These are phyloP conservation scores for Lablab purpureus DNA, from an alignment of 306 rosid species.

Conservation along the genomic window DNA sequence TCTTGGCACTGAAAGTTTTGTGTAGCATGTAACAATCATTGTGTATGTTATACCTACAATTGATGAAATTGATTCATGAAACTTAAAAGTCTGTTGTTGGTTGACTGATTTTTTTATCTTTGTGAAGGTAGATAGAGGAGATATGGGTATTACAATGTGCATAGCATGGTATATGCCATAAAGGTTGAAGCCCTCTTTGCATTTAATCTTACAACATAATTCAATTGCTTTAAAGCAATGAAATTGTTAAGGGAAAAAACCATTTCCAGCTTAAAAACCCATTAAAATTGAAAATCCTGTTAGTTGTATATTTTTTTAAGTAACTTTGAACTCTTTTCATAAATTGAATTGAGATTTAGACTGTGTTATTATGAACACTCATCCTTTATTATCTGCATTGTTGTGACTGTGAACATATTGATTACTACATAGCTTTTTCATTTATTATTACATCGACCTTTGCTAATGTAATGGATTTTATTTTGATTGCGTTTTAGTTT, in stretches of 20 bases:
- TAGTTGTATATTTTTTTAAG: not conserved
- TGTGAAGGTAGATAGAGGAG: conserved; percentile 23
- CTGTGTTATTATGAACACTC: not conserved
- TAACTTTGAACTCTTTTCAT: not conserved
- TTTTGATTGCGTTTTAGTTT: not conserved
- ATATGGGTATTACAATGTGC: conserved; percentile 24
- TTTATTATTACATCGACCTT: not conserved
- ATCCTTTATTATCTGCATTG: not conserved
- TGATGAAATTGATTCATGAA: conserved; percentile 28
- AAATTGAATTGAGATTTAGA: not conserved
- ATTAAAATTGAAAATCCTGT: not conserved
- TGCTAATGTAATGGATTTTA: not conserved
- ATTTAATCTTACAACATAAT: not conserved
- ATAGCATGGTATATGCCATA: conserved; percentile 21
- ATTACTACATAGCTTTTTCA: not conserved
- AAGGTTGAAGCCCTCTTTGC: not conserved
- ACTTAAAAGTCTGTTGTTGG: conserved; percentile 17
- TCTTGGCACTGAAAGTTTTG: conserved; percentile 27
- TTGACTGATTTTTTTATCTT: conserved; percentile 8
- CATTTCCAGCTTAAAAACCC: not conserved
- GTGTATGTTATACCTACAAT: conserved; percentile 33
- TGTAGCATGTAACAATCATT: conserved; percentile 30
- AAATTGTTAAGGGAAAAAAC: not conserved
- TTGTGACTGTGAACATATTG: not conserved
- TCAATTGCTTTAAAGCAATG: not conserved